Conservation (phyloP, 2,329 filamentous ascomycete species). For the Endoconidiophora laricicola region DNA sequence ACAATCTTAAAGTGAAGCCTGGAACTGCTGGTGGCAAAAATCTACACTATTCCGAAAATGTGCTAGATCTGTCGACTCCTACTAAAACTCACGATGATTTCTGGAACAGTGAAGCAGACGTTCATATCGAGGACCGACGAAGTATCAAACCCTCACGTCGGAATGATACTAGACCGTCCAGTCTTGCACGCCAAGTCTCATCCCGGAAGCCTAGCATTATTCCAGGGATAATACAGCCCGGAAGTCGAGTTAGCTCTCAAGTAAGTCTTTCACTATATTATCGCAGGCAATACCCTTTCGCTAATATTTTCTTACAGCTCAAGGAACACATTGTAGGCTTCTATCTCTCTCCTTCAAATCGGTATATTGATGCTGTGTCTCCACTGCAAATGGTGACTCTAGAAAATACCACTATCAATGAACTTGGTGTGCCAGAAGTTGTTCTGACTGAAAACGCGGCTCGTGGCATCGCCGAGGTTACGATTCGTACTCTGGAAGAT, state of each 20-base stretch:
- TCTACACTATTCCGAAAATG: constrained; percentile 79
- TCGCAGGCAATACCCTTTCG: background rate
- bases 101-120: constrained; percentile 60
- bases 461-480: constrained; percentile 72
- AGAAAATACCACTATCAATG: constrained; percentile 76
- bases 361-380: constrained; percentile 45
- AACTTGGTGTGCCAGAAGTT: constrained; percentile 73
- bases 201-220: constrained; percentile 34
- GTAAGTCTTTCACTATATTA: constrained; percentile 1
- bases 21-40: constrained; percentile 74
- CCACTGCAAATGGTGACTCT: constrained; percentile 80
- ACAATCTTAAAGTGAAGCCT: constrained; percentile 57
- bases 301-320: constrained; percentile 1
- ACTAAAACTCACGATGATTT: constrained; percentile 32
- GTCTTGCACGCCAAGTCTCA: constrained; percentile 6
- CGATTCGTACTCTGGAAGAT: constrained; percentile 50
- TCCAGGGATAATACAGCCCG: constrained; percentile 23
- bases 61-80: constrained; percentile 42
- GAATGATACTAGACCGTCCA: constrained; percentile 4
- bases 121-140: constrained; percentile 12
- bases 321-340: constrained; percentile 26
- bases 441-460: constrained; percentile 87
- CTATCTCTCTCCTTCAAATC: constrained; percentile 37
- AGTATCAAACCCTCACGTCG: constrained; percentile 7
- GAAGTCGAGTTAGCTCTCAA: constrained; percentile 21